Evolutionary conservation across 495 filamentous ascomycete species (phyloP), one percentile per base, ranked within the genome.

Genomic region (Penicillium malachiteum): DNA sequence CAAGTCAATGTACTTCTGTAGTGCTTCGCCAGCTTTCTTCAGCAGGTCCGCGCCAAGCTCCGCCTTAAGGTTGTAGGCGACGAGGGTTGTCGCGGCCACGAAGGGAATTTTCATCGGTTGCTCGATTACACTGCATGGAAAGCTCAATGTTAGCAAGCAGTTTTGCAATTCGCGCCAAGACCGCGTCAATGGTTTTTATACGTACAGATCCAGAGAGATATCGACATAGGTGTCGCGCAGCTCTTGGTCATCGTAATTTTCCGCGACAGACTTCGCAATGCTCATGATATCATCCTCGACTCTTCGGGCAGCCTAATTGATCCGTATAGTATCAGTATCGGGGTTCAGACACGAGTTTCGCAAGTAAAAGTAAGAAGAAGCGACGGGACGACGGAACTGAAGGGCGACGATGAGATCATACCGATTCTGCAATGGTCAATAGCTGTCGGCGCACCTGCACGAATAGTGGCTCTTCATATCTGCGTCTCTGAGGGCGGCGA

Each of bases 91-190:
- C 21, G 87, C 88, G 30, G 91, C 92, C 49, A 94, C 79, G 68
- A 96, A 97, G 2, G 94, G 95, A 49, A 91, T 93, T 75, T 97
- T 97, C 71, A 99, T 86, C 0, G 95, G 93, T 71, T 99, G 94
- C 72, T 99, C 94, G 17, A 92, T 63, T 40, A 87, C 77, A 40
- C 78, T 83, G 37, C 11, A 52, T 3, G 41, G n/a, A 39, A 30
- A 17, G 16, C 32, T 10, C 34, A 14, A 54, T 48, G 50, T 64
- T 21, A 67, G 64, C 16, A 13, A 34, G 14, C 13, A 33, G 10
- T 40, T n/a, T 12, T 34, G 21, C n/a, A 1, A 33, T 9, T 34
- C 44, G 45, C 14, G 37, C 11, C 26, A 34, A 26, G 21, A 2
- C 21, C 21, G 21, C 21, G 21, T 26, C 21, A 26, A 26, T 26